Evolutionary conservation across 495 filamentous ascomycete species (phyloP).

Genomic region (Tuber indicum): DNA sequence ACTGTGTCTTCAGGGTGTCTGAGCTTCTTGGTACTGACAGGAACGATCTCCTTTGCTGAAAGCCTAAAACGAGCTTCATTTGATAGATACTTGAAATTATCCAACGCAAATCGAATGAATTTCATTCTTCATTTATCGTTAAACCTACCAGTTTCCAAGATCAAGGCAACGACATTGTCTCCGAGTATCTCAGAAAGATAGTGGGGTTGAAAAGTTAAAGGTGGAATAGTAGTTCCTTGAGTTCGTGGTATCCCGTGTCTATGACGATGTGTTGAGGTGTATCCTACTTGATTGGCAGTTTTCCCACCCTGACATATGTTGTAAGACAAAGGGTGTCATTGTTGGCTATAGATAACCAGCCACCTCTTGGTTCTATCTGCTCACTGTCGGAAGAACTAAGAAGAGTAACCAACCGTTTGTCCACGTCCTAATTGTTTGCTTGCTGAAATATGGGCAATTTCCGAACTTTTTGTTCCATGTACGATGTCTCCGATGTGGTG

Average conservation of each 20-base stretch:
- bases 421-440: neutral
- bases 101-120: constrained; percentile 17
- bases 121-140: constrained; percentile 17
- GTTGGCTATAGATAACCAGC: constrained; percentile 23
- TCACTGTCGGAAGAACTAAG: neutral
- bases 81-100: constrained; percentile 9
- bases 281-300: constrained; percentile 12
- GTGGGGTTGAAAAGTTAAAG: constrained; percentile 19
- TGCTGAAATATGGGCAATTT: constrained; percentile 21
- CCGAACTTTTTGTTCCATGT: constrained; percentile 10
- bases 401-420: constrained; percentile 7
- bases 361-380: constrained; percentile 7
- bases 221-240: constrained; percentile 4
- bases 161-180: constrained; percentile 21
- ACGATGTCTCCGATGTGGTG: neutral
- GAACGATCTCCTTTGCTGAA: constrained; percentile 32
- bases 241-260: constrained; percentile 13
- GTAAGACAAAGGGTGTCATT: neutral
- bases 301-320: constrained; percentile 20
- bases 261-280: constrained; percentile 27
- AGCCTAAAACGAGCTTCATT: constrained; percentile 9
- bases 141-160: constrained; percentile 5
- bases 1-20: constrained; percentile 22
- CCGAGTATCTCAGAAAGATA: constrained; percentile 15
- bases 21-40: constrained; percentile 15